A percentile compares a stretch with the other conserved stretches of the same genome.
Evolutionary conservation across 305 asterid species (phyloP).

Genomic region (Euphrasia arctica): DNA sequence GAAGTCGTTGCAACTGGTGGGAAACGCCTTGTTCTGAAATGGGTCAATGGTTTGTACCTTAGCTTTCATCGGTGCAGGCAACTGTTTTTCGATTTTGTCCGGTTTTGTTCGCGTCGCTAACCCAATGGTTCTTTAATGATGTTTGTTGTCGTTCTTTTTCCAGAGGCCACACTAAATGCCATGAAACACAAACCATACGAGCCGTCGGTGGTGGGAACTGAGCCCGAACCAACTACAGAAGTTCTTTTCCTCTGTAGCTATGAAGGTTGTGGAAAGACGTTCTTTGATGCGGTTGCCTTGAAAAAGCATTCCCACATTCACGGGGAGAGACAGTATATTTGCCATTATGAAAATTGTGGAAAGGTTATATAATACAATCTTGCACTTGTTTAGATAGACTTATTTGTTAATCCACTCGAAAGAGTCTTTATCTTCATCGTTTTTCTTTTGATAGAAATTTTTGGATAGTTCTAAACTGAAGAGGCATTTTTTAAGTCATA

Average conservation of each 20-base stretch:
- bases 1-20: constrained; percentile 88
- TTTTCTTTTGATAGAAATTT: constrained; percentile 59
- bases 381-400: background rate
- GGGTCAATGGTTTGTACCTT: constrained; percentile 77
- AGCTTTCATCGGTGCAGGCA: background rate
- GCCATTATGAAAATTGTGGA: constrained; percentile 94
- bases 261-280: constrained; percentile 98
- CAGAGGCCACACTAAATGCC: constrained; percentile 70
- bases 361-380: constrained; percentile 48
- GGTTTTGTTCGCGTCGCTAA: background rate
- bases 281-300: constrained; percentile 92
- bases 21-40: constrained; percentile 62
- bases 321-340: constrained; percentile 93
- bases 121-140: background rate
- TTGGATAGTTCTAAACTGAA: constrained; percentile 98
- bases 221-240: constrained; percentile 97
- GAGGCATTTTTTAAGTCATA: constrained; percentile 95
- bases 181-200: constrained; percentile 64
- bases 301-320: constrained; percentile 98
- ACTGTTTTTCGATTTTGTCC: background rate
- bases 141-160: constrained; percentile 23
- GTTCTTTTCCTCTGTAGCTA: constrained; percentile 96
- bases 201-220: constrained; percentile 60
- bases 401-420: background rate
- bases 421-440: background rate